Evolutionary conservation across 805 yeast genomes (phyloP), one percentile per base, ranked within the genome.

Genomic region (Wickerhamomyces sydowiorum): DNA sequence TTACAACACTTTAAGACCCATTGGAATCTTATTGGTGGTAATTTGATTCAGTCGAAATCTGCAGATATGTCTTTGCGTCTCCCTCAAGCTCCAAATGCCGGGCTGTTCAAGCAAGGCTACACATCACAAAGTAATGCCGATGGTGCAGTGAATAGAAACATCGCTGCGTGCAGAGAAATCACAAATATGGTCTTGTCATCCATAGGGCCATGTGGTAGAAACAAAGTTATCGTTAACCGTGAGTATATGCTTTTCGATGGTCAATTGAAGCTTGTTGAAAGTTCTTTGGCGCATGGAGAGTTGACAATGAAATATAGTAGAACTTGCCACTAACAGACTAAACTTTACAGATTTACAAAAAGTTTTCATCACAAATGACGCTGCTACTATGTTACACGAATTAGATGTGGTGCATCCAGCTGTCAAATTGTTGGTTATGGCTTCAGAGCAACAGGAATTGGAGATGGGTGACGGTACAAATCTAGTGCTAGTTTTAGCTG

Each of bases 391-490:
- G 82, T 72, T 93, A 46, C 78, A 84, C 51, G 98, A 93, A 64
- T 70, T 91, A 42, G 97, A 91, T 48, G 88, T 91, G 51, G 89
- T 93, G 37, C 98, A 91, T 62, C 99, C 99, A 6, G 98, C 96
- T 3, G 99, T 93, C 10, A 93, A 91, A 65, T 79, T 93, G 37
- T 75, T 93, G 48, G 93, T 91, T 42, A 89, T 89, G 97, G 96
- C 98, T 18, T 80, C 95, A 13, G 86, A 91, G 61, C 99, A 93
- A 69, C 99, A 93, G 67, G 96, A 93, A 62, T 76, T 80, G 53
- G 99, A 91, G 70, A 85, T 91, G 88, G 99, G 99, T 46, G 99
- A 93, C 65, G 87, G 86, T 56, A 86, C 97, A 20, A 93, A 91
- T 64, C 75, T 90, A 48, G 98, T 93, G 33, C 76, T 93, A 52